A percentile compares a stretch with the other conserved stretches of the same genome.
Conservation (phyloP, 495 filamentous ascomycete species). For the Penicillium coffeae region DNA sequence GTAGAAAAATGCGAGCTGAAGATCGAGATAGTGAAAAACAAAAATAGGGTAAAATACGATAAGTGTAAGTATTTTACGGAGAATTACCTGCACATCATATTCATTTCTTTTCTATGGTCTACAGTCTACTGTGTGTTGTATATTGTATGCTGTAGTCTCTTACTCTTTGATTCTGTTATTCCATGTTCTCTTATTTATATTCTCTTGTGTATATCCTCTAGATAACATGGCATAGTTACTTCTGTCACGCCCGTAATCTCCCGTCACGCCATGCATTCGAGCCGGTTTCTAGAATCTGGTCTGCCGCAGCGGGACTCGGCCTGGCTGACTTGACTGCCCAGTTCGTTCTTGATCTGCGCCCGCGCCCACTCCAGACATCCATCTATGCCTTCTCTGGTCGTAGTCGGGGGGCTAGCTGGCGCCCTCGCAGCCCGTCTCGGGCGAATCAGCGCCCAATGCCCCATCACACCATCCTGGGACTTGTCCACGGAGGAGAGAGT, state of each 20-base stretch:
- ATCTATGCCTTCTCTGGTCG: slow-evolving; percentile 1
- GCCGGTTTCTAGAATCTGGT: slow-evolving; percentile 21
- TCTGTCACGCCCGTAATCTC: slow-evolving; percentile 1
- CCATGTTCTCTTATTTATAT: too few relatives aligned
- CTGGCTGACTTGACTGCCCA: not conserved
- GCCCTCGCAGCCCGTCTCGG: slow-evolving; percentile 3
- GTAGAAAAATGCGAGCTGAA: slow-evolving; percentile 26
- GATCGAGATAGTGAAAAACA: slow-evolving; percentile 15
- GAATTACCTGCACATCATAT: too few relatives aligned
- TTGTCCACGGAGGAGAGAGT: too few relatives aligned
- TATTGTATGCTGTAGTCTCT: too few relatives aligned
- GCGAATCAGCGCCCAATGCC: slow-evolving; percentile 13
- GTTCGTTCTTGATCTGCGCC: slow-evolving; percentile 14
- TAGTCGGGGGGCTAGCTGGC: slow-evolving; percentile 7
- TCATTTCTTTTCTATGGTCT: too few relatives aligned
- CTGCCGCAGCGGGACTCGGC: slow-evolving; percentile 16
- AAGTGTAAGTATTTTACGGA: too few relatives aligned
- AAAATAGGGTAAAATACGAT: too few relatives aligned
- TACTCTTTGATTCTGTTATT: too few relatives aligned
- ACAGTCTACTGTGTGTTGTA: too few relatives aligned
- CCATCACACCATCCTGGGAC: slow-evolving; percentile 20
- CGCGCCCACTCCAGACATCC: slow-evolving; percentile 10
- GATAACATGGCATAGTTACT: too few relatives aligned
- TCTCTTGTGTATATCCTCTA: too few relatives aligned
- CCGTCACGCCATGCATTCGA: slow-evolving; percentile 18